Base-by-base conservation (phyloP, 257 asterid genomes). In the Solanum infundibuliforme region DNA sequence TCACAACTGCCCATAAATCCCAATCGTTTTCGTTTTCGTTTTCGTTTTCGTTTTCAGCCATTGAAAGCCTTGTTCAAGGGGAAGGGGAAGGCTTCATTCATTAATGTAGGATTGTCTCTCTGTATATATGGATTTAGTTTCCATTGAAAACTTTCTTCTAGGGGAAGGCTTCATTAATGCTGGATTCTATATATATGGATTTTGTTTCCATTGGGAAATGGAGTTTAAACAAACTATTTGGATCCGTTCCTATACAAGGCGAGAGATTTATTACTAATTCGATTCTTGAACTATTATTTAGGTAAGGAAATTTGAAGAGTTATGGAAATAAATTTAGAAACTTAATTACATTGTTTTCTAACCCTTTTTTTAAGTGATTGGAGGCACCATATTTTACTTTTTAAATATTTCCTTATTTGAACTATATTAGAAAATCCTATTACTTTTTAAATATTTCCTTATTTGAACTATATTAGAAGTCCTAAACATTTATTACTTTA, bases 1-100 rank as follows among this genome's bases (percentile, higher is more conserved):
- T 86, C 83, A 72, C 88, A 52, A 73, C 55, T 86, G 88, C 84
- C 39, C 35, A 72, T 12, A 86, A 62, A 86, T 86, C 88, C 88
- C 88, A 86, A 21, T 72, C 88, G 46, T 46, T 86, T 43, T 86
- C 55, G 43, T 46, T 86, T 41, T 77, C 88, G 65, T 69, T 86
- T 39, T 72, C 88, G 46, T 46, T 86, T 43, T 86, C 55, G 43
- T 46, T 86, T 41, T 77, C 88, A 32, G 62, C 84, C 88, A 86
- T 86, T 69, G 85, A 29, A 81, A 27, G 7, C 66, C 34, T 81
- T 79, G 16, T 46, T 81, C 18, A 16, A 16, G 39, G 39, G 27
- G 27, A 16, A 16, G 39, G 39, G 27, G 18, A 81, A 29, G 39
- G 29, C 18, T 81, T 46, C 85, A 46, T 81, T 46, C 68, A 46